Evolutionary conservation across 1,139 yeast species (phyloP).

Genomic region (Pneumocystis murina): DNA sequence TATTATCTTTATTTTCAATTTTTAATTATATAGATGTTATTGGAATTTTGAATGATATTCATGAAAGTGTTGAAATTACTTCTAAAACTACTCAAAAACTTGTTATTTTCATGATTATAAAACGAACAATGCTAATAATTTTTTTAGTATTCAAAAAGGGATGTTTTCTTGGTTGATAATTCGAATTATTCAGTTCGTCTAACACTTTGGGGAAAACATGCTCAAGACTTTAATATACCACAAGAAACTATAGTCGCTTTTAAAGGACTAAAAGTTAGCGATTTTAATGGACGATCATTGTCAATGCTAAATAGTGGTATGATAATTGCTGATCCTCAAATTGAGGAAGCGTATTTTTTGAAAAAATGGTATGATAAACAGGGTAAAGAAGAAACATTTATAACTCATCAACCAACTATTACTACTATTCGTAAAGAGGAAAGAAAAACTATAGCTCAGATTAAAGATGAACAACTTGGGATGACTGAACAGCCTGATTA

Average conservation of each 20-base stretch:
- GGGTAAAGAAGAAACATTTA: slow-evolving; percentile 32
- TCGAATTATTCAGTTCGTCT: slow-evolving; percentile 59
- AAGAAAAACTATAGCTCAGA: slow-evolving; percentile 45
- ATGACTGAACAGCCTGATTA: slow-evolving; percentile 55
- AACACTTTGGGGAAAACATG: slow-evolving; percentile 84
- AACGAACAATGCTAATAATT: neutral
- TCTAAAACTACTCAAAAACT: slow-evolving; percentile 87
- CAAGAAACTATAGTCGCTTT: slow-evolving; percentile 81
- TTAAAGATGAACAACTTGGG: slow-evolving; percentile 58
- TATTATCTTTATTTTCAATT: neutral
- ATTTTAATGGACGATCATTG: slow-evolving; percentile 74
- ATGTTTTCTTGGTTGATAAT: slow-evolving; percentile 72
- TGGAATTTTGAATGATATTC: slow-evolving; percentile 68
- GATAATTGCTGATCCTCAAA: slow-evolving; percentile 67
- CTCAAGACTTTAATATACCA: slow-evolving; percentile 50
- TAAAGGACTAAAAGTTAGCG: slow-evolving; percentile 80
- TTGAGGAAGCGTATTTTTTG: slow-evolving; percentile 69
- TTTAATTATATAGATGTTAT: slow-evolving; percentile 46
- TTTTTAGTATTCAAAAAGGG: slow-evolving; percentile 67
- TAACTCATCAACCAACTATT: slow-evolving; percentile 14
- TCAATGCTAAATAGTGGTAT: slow-evolving; percentile 71
- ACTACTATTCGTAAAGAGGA: slow-evolving; percentile 29
- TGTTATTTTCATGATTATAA: neutral
- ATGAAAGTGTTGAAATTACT: slow-evolving; percentile 63
- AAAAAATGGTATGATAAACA: slow-evolving; percentile 91